phyloP scores from a whole-genome alignment of 2,329 filamentous ascomycete species.

The Escovopsis sp. region DNA sequence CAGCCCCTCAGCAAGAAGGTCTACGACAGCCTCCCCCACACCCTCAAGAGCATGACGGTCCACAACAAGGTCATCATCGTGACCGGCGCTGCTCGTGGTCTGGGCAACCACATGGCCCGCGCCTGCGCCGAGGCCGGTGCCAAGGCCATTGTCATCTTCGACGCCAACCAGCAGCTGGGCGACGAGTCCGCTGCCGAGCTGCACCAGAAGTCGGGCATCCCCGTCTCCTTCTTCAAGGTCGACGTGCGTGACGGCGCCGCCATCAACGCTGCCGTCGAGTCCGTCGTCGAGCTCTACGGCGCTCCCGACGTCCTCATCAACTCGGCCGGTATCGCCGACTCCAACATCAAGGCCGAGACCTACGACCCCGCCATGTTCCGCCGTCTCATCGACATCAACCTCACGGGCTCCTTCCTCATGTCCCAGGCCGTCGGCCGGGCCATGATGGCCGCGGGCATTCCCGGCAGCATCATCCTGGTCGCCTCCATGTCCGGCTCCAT shows the following conservation, averaged over 20 bases:
- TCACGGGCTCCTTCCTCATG: conserved; percentile 66
- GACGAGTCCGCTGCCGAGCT: conserved; percentile 55
- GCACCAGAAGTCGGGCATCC: conserved; percentile 55
- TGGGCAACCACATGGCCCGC: conserved; percentile 67
- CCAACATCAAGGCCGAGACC: conserved; percentile 67
- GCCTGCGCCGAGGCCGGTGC: conserved; percentile 63
- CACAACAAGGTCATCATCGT: conserved; percentile 57
- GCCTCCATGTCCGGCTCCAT: conserved; percentile 71
- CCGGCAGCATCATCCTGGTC: conserved; percentile 60
- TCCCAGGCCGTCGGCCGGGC: conserved; percentile 54
- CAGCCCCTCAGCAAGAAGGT: conserved; percentile 36
- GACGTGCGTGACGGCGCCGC: conserved; percentile 58
- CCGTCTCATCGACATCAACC: conserved; percentile 66
- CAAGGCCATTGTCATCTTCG: conserved; percentile 59
- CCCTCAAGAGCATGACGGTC: conserved; percentile 53
- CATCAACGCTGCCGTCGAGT: conserved; percentile 53
- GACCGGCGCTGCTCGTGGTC: conserved; percentile 60
- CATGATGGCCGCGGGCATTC: conserved; percentile 59
- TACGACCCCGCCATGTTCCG: conserved; percentile 67
- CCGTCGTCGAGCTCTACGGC: conserved; percentile 51
- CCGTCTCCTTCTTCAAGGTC: conserved; percentile 63
- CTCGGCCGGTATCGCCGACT: conserved; percentile 67
- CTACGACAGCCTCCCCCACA: conserved; percentile 43
- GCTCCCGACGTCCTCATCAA: conserved; percentile 63
- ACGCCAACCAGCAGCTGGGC: conserved; percentile 61